Conservation (phyloP, 805 yeast species). For the Hanseniaspora clermontiae region DNA sequence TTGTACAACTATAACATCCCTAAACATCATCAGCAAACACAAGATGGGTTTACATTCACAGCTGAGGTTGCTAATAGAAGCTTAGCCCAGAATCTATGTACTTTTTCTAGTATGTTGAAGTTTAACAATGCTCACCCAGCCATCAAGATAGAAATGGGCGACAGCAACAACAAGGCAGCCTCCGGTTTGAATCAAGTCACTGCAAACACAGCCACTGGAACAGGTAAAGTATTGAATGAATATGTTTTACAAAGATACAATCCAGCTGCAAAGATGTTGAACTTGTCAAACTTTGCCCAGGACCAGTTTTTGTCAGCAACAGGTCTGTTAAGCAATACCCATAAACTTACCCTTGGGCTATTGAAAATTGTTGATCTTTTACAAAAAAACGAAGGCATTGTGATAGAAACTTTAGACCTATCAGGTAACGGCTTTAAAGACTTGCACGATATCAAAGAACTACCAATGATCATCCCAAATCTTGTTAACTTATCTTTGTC, state of each 20-base stretch:
- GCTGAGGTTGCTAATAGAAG: constrained; percentile 8
- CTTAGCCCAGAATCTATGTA: constrained; percentile 9
- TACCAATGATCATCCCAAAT: constrained; percentile 63
- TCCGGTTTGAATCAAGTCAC: constrained; percentile 1
- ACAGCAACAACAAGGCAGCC: neutral
- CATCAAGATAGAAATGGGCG: constrained; percentile 1
- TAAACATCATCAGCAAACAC: constrained; percentile 5
- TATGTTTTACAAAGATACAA: constrained; percentile 60
- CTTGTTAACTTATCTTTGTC: constrained; percentile 70
- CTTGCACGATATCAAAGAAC: constrained; percentile 42
- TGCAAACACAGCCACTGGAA: constrained; percentile 5
- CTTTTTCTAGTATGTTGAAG: constrained; percentile 9
- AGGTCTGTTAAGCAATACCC: constrained; percentile 8
- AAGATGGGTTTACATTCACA: constrained; percentile 2
- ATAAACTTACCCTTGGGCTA: constrained; percentile 23
- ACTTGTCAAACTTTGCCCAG: constrained; percentile 41
- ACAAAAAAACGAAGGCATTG: constrained; percentile 20
- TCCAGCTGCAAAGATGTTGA: constrained; percentile 49
- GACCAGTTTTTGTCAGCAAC: constrained; percentile 10
- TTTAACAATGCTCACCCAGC: constrained; percentile 8
- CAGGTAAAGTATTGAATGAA: constrained; percentile 13
- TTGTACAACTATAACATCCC: constrained; percentile 10
- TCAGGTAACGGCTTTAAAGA: constrained; percentile 56
- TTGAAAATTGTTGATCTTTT: constrained; percentile 59
- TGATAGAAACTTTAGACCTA: constrained; percentile 58